These are phyloP conservation scores for Spatholobus suberectus DNA, from an alignment of 306 rosid genomes.

Conservation along the genomic window DNA sequence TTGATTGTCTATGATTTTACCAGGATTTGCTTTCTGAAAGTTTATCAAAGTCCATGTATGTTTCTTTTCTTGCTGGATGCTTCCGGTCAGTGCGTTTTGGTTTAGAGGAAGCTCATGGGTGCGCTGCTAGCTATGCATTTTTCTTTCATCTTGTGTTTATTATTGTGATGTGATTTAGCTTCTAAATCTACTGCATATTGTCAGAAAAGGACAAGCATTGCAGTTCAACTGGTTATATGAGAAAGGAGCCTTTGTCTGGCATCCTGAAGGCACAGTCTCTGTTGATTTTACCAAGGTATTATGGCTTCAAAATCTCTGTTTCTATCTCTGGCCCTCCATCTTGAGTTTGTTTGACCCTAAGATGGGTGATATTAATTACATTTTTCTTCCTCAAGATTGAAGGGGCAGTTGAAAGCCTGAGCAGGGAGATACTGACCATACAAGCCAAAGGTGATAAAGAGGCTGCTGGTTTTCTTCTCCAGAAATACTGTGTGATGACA, in stretches of 20 bases:
- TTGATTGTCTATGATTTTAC: constrained; percentile 38
- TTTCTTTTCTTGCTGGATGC: constrained; percentile 92
- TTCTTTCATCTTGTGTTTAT: constrained; percentile 31
- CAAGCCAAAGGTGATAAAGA: constrained; percentile 92
- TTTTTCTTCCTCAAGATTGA: constrained; percentile 59
- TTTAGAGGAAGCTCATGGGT: constrained; percentile 95
- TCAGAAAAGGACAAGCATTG: constrained; percentile 95
- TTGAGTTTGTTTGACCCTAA: not conserved
- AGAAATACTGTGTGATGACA: constrained; percentile 61
- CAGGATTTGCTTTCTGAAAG: constrained; percentile 76
- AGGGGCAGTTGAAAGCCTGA: constrained; percentile 83
- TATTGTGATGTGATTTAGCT: constrained; percentile 22
- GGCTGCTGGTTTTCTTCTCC: constrained; percentile 77
- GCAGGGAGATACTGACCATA: constrained; percentile 84
- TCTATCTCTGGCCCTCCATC: constrained; percentile 20
- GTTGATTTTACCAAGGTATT: constrained; percentile 87
- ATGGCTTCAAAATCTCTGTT: constrained; percentile 12
- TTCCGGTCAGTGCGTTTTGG: constrained; percentile 92
- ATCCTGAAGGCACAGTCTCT: constrained; percentile 65
- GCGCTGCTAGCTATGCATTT: constrained; percentile 46
- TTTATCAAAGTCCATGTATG: constrained; percentile 81
- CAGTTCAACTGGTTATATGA: constrained; percentile 93
- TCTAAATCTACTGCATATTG: constrained; percentile 40
- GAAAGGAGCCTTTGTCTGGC: constrained; percentile 78
- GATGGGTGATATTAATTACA: constrained; percentile 24